Evolutionary conservation across 2,329 filamentous ascomycete genomes (phyloP), one percentile per base, ranked within the genome.

Genomic region (Fusarium nurragi): DNA sequence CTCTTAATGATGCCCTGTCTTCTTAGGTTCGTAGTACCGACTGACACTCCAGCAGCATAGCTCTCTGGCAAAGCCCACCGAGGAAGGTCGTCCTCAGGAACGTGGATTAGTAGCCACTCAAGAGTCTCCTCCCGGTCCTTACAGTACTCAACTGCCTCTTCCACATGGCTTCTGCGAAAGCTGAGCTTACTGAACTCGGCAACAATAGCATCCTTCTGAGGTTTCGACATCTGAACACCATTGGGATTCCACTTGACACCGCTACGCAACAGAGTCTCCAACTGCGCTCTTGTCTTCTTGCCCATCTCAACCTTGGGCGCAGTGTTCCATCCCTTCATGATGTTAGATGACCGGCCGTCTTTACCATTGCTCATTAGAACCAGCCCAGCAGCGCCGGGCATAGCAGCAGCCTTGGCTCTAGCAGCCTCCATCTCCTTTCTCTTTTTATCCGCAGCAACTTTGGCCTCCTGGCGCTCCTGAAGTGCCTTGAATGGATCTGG

Each of bases 1-100:
- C 94, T 85, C 74, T 95, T 93, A 68, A 97, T 87, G 54, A 91
- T 90, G 5, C 88, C 90, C 75, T 98, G 94, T 68, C 88, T 87
- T 74, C 88, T 91, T 60, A 97, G 77, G 74, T 97, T 90, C 8
- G 89, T 90, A 47, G 91, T 91, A 2, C 89, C 94, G 65, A 99
- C 89, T 40, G 90, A 93, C 23, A 98, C 89, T 21, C 95, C 95
- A 25, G 94, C 94, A 12, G 91, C 89, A 75, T 99, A 99, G 61
- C 89, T 91, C 77, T 96, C 94, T 0, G 95, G 95, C 38, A 99
- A 80, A 69, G 92, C 92, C 93, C 94, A 98, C 8, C 86, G 83
- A 2, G 95, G 95, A n/a, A 98, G 80, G 72, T 98, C 95, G 74
- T 99, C 95, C 74, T 99, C 95, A 2, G 95, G 95, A 4, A 99